These are phyloP conservation scores for Cladosporium sp. DNA, from an alignment of 2,329 filamentous ascomycete genomes.

Conservation along the genomic window DNA sequence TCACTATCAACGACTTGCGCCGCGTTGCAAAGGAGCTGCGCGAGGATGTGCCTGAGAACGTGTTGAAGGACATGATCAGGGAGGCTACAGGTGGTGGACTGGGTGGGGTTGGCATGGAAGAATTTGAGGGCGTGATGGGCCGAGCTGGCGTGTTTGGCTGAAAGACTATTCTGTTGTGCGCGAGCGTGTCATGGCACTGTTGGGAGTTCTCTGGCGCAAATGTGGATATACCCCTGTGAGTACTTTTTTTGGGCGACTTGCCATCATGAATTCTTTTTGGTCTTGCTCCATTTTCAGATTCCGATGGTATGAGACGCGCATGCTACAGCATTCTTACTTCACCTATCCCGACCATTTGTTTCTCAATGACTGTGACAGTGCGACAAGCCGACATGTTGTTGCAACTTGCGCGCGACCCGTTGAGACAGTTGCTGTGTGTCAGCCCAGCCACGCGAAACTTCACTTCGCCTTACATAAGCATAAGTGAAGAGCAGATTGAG, in stretches of 20 bases:
- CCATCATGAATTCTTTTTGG: background rate
- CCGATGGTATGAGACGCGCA: background rate
- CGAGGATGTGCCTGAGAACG: constrained; percentile 76
- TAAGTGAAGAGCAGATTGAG: background rate
- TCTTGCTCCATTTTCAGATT: background rate
- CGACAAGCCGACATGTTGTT: background rate
- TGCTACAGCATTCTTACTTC: background rate
- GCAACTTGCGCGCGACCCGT: background rate
- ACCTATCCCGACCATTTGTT: too few species aligned
- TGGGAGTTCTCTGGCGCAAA: constrained; percentile 4
- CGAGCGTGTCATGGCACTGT: background rate
- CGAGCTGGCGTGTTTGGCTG: constrained; percentile 77
- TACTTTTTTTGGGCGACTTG: constrained; percentile 6
- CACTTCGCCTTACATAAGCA: background rate
- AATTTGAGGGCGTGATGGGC: constrained; percentile 84
- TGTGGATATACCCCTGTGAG: constrained; percentile 11
- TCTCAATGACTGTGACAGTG: background rate
- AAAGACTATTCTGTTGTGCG: constrained; percentile 24
- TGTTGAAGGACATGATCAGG: constrained; percentile 88
- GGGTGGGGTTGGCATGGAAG: constrained; percentile 67
- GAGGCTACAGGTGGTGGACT: constrained; percentile 84
- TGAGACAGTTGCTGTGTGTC: background rate
- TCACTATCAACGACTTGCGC: constrained; percentile 74
- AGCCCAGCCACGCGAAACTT: background rate
- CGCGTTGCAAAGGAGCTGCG: constrained; percentile 76